Evolutionary conservation across 1,139 yeast genomes (phyloP).

Genomic region (Blastobotrys petasosporus): DNA sequence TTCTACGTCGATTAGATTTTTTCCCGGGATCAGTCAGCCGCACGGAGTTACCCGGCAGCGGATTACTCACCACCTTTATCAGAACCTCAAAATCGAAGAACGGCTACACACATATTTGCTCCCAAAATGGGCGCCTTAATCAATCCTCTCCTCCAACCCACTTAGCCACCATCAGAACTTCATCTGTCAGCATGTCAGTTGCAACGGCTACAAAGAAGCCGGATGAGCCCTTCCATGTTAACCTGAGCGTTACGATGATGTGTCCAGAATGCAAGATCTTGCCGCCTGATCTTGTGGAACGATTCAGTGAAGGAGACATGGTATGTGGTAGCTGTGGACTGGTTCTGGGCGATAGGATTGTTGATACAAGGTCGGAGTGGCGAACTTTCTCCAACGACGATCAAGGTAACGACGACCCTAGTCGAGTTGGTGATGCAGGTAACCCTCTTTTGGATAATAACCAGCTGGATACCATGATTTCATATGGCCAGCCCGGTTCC

Average conservation of each 20-base stretch:
- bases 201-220: conserved; percentile 3
- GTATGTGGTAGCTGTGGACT: conserved; percentile 96
- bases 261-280: conserved; percentile 95
- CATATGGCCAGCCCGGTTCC: conserved; percentile 62
- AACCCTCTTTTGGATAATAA: conserved; percentile 89
- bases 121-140: background rate
- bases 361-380: conserved; percentile 97
- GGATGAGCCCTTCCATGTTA: conserved; percentile 30
- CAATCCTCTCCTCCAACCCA: background rate
- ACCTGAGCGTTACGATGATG: conserved; percentile 80
- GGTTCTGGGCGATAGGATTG: conserved; percentile 85
- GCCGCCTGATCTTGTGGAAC: conserved; percentile 92
- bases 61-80: background rate
- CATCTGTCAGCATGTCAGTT: background rate
- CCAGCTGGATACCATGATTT: conserved; percentile 87
- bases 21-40: conserved; percentile 6
- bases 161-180: background rate
- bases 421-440: conserved; percentile 99
- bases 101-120: background rate
- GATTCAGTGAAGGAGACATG: conserved; percentile 96
- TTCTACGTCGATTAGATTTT: conserved; percentile 1
- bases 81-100: background rate
- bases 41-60: conserved; percentile 7
- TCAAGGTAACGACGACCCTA: conserved; percentile 96
- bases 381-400: conserved; percentile 93